Percentiles rank a stretch among this genome's conserved stretches.
phyloP scores from a whole-genome alignment of 139 green algal genomes.

The Coelastrella sp. region DNA sequence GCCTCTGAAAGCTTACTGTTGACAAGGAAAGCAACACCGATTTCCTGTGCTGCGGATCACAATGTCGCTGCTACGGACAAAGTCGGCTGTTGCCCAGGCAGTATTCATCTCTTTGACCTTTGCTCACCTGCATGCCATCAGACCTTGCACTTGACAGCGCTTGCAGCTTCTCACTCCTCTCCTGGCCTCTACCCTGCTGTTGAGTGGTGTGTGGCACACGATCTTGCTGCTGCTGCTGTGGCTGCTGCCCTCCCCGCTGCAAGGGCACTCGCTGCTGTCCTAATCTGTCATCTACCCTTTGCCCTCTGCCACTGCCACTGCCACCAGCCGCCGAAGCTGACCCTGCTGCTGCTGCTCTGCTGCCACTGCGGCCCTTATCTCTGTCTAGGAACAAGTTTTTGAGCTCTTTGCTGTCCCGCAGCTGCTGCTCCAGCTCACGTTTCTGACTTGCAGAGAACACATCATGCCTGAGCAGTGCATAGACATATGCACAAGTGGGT shows the following conservation, averaged over 20 bases:
- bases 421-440: conserved; percentile 40
- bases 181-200: neutral
- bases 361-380: neutral
- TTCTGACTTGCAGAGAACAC: conserved; percentile 29
- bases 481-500: neutral
- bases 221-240: neutral
- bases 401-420: conserved; percentile 40
- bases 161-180: neutral
- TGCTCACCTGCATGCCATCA: conserved; percentile 43
- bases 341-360: conserved; percentile 22
- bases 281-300: neutral
- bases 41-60: no score
- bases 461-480: conserved; percentile 24
- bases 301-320: neutral
- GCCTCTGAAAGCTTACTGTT: no score
- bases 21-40: no score
- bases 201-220: neutral
- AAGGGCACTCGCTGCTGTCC: conserved; percentile 17
- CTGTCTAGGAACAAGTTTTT: conserved; percentile 27
- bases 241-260: neutral
- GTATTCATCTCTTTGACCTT: no score
- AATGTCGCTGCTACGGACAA: neutral
- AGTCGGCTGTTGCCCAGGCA: neutral
- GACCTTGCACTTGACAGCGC: neutral
- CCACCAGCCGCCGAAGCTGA: neutral